These are phyloP conservation scores for Zygosaccharomyces rouxii DNA, from an alignment of 805 yeast genomes.

Conservation along the genomic window DNA sequence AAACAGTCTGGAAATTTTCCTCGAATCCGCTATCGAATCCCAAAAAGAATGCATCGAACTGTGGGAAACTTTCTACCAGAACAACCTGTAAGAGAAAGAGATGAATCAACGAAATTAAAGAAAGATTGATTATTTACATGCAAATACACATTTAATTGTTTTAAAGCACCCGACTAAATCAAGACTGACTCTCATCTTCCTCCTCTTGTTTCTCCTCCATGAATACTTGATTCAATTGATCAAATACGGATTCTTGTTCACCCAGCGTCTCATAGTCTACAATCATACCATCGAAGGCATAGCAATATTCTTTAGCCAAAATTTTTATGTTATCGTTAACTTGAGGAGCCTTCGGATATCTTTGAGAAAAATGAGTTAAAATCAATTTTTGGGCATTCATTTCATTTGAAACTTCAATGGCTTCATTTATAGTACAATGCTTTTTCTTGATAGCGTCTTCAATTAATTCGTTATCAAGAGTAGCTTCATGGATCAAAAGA, in stretches of 20 bases:
- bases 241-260: slow-evolving; percentile 31
- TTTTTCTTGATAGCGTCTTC: slow-evolving; percentile 77
- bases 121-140: slow-evolving; percentile 4
- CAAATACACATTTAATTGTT: not conserved
- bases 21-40: slow-evolving; percentile 85
- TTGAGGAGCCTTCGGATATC: slow-evolving; percentile 63
- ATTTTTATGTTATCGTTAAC: slow-evolving; percentile 29
- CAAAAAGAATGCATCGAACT: slow-evolving; percentile 87
- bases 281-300: slow-evolving; percentile 68
- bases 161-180: not conserved
- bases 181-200: slow-evolving; percentile 22
- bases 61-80: slow-evolving; percentile 85
- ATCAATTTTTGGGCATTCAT: slow-evolving; percentile 73
- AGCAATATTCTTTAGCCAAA: slow-evolving; percentile 37
- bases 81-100: slow-evolving; percentile 23
- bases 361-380: slow-evolving; percentile 88
- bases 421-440: slow-evolving; percentile 89
- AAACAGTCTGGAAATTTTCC: slow-evolving; percentile 80
- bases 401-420: slow-evolving; percentile 58
- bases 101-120: not conserved
- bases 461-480: slow-evolving; percentile 72
- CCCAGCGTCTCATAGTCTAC: slow-evolving; percentile 44
- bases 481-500: slow-evolving; percentile 86
- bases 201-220: slow-evolving; percentile 29
- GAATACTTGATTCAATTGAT: slow-evolving; percentile 32